phyloP scores from a whole-genome alignment of 169 alveolate species.

The Sarcocystis neurona region DNA sequence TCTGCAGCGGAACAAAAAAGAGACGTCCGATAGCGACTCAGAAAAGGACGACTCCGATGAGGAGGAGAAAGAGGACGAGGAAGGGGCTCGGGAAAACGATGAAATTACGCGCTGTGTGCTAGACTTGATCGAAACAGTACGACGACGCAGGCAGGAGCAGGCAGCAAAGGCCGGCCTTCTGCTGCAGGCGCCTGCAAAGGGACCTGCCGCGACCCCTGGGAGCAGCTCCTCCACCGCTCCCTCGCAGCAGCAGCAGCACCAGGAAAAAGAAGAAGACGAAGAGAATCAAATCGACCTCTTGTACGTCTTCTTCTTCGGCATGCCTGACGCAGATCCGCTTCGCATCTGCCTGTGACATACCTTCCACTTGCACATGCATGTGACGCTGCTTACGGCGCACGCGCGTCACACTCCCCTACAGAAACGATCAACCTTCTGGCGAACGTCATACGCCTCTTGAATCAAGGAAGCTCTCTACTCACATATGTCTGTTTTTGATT shows the following conservation, averaged over 20 bases:
- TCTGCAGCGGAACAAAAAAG: background rate
- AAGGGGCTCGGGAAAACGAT: background rate
- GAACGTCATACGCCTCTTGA: too few relatives aligned
- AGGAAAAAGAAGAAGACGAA: background rate
- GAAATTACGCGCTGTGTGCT: background rate
- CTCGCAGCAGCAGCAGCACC: background rate
- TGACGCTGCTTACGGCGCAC: too few relatives aligned
- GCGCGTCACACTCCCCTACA: too few relatives aligned
- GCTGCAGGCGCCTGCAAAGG: background rate
- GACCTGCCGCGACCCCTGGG: background rate
- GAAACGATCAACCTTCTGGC: too few relatives aligned
- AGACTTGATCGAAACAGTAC: constrained; percentile 1
- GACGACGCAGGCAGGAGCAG: background rate
- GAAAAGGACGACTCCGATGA: background rate
- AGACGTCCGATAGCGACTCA: too few relatives aligned
- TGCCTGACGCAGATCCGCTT: too few relatives aligned
- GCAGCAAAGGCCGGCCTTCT: too few relatives aligned
- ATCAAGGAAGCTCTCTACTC: too few relatives aligned
- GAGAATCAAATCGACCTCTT: background rate
- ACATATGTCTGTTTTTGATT: too few relatives aligned
- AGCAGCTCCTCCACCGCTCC: background rate
- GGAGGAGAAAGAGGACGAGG: constrained; percentile 1
- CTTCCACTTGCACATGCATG: too few relatives aligned
- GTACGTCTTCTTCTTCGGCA: too few relatives aligned
- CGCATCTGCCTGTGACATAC: too few relatives aligned